A percentile compares a stretch with the other conserved stretches of the same genome.
These are phyloP conservation scores for Fusarium secorum DNA, from an alignment of 2,329 filamentous ascomycete species.

Conservation along the genomic window DNA sequence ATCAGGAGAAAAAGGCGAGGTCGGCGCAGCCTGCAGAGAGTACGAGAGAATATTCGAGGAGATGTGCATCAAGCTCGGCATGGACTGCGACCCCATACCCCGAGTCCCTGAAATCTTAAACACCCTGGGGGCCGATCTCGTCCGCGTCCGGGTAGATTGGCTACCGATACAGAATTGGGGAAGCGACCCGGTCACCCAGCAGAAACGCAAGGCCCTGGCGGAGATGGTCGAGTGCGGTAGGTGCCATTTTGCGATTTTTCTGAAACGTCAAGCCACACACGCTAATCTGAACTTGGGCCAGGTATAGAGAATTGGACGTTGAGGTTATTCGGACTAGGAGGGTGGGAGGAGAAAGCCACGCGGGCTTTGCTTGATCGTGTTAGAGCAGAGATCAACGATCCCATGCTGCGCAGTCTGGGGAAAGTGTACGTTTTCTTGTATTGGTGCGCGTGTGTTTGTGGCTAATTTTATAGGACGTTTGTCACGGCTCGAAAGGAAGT, in stretches of 20 bases:
- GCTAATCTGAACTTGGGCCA: slow-evolving; percentile 12
- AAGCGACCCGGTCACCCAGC: slow-evolving; percentile 49
- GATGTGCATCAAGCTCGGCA: slow-evolving; percentile 41
- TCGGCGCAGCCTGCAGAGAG: slow-evolving; percentile 44
- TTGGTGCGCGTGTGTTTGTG: accelerated
- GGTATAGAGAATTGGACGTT: slow-evolving; percentile 45
- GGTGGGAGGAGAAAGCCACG: slow-evolving; percentile 46
- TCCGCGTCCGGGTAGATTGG: slow-evolving; percentile 52
- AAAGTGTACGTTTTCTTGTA: slow-evolving; percentile 43
- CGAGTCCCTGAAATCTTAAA: slow-evolving; percentile 47
- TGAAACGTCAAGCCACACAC: neutral
- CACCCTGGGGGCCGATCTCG: slow-evolving; percentile 51
- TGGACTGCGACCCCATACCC: slow-evolving; percentile 53
- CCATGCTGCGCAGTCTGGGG: slow-evolving; percentile 40
- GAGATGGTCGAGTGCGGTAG: slow-evolving; percentile 50
- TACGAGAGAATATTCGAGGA: slow-evolving; percentile 46
- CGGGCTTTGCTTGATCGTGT: slow-evolving; percentile 45
- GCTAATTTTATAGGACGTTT: slow-evolving; percentile 40
- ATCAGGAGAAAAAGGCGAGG: slow-evolving; percentile 28
- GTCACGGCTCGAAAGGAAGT: slow-evolving; percentile 45
- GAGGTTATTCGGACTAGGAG: slow-evolving; percentile 45
- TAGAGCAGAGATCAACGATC: slow-evolving; percentile 44
- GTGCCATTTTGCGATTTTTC: slow-evolving; percentile 1
- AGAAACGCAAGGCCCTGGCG: slow-evolving; percentile 49
- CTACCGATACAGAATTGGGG: slow-evolving; percentile 52